phyloP scores from a whole-genome alignment of 2,329 filamentous ascomycete species.

The Daldinia sp. region DNA sequence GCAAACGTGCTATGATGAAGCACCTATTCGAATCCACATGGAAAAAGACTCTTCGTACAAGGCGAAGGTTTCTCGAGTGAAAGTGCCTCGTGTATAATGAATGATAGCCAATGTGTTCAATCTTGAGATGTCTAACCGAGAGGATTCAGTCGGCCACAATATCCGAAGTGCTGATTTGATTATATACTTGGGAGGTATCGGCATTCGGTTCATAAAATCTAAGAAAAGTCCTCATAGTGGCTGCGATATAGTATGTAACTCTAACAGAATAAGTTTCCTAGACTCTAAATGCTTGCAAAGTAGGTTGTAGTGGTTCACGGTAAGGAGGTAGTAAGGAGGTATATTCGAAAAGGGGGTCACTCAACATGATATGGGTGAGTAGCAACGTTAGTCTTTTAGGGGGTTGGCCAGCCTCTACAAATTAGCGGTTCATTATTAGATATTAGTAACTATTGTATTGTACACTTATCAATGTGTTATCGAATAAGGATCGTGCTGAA shows the following conservation, averaged over 20 bases:
- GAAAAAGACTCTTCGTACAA: neutral
- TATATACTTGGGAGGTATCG: neutral
- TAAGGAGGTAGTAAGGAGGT: too few relatives aligned
- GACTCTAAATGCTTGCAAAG: too few relatives aligned
- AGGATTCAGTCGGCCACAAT: neutral
- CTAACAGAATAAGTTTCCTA: too few relatives aligned
- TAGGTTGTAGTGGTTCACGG: too few relatives aligned
- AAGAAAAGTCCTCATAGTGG: neutral
- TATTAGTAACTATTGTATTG: too few relatives aligned
- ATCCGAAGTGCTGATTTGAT: neutral
- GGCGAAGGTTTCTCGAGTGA: neutral
- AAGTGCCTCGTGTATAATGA: neutral
- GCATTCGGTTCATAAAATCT: neutral
- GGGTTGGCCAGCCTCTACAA: neutral
- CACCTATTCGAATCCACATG: neutral
- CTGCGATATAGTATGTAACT: too few relatives aligned
- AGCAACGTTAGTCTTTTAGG: neutral
- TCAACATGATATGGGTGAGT: neutral
- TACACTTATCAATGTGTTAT: too few relatives aligned
- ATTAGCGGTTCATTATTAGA: neutral
- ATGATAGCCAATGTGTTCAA: neutral
- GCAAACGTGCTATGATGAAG: neutral
- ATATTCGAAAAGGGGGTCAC: neutral
- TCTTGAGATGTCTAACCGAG: neutral
- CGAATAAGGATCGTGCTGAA: too few relatives aligned